These are phyloP conservation scores for Trichoderma sp. DNA, from an alignment of 2,329 filamentous ascomycete species.

Conservation along the genomic window DNA sequence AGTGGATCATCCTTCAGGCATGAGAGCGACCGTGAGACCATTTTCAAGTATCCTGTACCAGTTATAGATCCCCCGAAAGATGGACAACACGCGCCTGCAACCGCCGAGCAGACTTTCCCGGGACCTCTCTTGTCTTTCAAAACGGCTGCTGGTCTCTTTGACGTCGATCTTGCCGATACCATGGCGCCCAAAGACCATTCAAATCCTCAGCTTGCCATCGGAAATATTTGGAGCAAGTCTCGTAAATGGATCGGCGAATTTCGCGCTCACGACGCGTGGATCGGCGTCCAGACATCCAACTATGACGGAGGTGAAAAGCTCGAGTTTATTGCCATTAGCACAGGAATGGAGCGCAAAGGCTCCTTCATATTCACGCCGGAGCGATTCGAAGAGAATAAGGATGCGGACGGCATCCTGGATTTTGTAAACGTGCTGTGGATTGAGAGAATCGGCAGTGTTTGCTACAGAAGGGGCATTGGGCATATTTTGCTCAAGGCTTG, in stretches of 20 bases:
- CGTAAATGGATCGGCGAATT: constrained; percentile 42
- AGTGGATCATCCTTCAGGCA: constrained; percentile 39
- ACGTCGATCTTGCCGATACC: constrained; percentile 40
- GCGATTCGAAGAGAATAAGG: constrained; percentile 40
- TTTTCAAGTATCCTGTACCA: constrained; percentile 44
- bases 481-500: constrained; percentile 42
- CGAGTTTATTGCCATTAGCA: constrained; percentile 44
- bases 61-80: constrained; percentile 34
- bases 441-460: constrained; percentile 43
- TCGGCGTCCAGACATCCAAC: constrained; percentile 46
- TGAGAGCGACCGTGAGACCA: constrained; percentile 37
- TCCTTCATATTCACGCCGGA: constrained; percentile 40
- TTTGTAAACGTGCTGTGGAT: constrained; percentile 48
- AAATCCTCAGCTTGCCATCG: constrained; percentile 42
- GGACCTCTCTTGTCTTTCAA: constrained; percentile 41
- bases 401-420: constrained; percentile 42
- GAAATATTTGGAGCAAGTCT: constrained; percentile 39
- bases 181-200: constrained; percentile 34
- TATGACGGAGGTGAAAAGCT: constrained; percentile 44
- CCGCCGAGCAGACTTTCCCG: constrained; percentile 33
- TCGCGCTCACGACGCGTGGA: constrained; percentile 44
- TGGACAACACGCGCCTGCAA: constrained; percentile 31
- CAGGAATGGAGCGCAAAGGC: constrained; percentile 40
- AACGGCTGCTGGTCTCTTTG: constrained; percentile 39
- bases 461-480: constrained; percentile 41